Conservation (phyloP, 1,139 yeast genomes). For the Candida freyschussii region DNA sequence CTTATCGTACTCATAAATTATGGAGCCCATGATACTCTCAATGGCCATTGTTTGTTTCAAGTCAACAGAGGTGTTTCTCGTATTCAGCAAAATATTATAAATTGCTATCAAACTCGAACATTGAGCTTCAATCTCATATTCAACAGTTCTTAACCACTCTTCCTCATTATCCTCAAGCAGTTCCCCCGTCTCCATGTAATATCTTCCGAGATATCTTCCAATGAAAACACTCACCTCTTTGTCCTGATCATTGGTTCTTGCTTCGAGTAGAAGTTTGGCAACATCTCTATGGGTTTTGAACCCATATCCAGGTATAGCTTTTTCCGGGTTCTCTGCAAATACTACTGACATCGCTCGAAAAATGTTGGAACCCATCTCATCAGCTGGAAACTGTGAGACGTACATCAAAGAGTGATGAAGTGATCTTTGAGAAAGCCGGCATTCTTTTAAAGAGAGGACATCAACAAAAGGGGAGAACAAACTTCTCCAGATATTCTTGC, state of each 20-base stretch:
- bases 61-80: not conserved
- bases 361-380: conserved; percentile 3
- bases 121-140: conserved; percentile 14
- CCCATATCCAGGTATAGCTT: conserved; percentile 4
- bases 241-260: conserved; percentile 11
- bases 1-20: conserved; percentile 9
- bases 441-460: conserved; percentile 5
- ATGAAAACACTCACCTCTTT: conserved; percentile 36
- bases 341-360: conserved; percentile 20
- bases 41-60: conserved; percentile 12
- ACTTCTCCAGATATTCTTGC: conserved; percentile 11
- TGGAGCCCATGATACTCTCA: conserved; percentile 17
- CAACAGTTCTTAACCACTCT: conserved; percentile 12
- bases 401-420: conserved; percentile 9
- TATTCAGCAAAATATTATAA: conserved; percentile 21
- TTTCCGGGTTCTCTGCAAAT: conserved; percentile 9
- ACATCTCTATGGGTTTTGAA: conserved; percentile 20
- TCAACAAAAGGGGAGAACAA: conserved; percentile 12
- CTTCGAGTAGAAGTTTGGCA: conserved; percentile 25
- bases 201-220: conserved; percentile 39
- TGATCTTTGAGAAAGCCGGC: conserved; percentile 4
- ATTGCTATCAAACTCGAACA: conserved; percentile 23
- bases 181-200: conserved; percentile 32
- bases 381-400: conserved; percentile 7
- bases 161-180: conserved; percentile 18